Base-by-base conservation (phyloP, 768 basidiomycete species). In the Fibroporia radiculosa region DNA sequence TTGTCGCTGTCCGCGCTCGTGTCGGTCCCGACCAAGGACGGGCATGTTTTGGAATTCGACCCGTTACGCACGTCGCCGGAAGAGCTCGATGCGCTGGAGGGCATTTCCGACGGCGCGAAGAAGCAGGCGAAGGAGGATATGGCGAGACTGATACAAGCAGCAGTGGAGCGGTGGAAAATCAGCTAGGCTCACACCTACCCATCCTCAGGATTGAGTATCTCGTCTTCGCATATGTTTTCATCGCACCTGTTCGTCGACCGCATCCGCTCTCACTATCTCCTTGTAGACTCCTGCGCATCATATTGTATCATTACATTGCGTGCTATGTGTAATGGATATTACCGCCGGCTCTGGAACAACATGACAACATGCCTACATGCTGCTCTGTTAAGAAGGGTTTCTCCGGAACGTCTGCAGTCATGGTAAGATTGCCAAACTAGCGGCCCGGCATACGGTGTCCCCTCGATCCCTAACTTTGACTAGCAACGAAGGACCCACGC, bases 11-110 rank as follows among this genome's bases (percentile, higher is more conserved):
- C 73, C 62, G 82, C 82, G 2, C 64, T 85, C 25, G 79, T 89
- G 11, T 78, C 83, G 1, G 81, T 92, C n/a, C 80, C 85, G 4
- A 89, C 82, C 0, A 77, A 73, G 31, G 87, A 91, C 52, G 91
- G 91, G 0, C 79, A 84, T 53, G 62, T 84, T n/a, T 71, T 95
- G 20, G 81, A 83, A 59, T 92, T 95, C 55, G 84, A 95, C 53
- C 90, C 91, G 7, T 66, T 93, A 33, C 71, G 73, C 47, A 80
- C 84, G 12, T 80, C 83, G 2, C 81, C 88, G 1, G 71, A 73
- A 2, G 71, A 84, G 38, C 65, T 93, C 24, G 84, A 90, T 55
- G 78, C 75, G 25, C 69, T 89, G 6, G 81, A 86, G 42, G 86
- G 85, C 4, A 84, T 91, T 48, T 78, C 84, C 0, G 78, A 82